Percentiles rank a stretch among this genome's conserved stretches.
These are phyloP conservation scores for Plasmodium gaboni DNA, from an alignment of 169 alveolate genomes.

Conservation along the genomic window DNA sequence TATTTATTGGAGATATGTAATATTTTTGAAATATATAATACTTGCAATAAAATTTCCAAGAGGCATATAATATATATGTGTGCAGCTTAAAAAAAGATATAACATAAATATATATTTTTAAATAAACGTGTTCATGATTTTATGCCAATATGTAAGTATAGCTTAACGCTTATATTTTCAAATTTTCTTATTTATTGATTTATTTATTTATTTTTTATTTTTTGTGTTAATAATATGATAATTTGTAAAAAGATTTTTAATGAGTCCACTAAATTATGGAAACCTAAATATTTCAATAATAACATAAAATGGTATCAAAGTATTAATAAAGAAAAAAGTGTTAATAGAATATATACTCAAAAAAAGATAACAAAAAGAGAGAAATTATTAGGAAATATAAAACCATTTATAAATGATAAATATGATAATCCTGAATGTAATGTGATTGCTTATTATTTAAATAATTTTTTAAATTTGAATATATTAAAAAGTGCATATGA, in stretches of 20 bases:
- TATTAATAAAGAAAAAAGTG: conserved; percentile 24
- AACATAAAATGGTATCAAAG: neutral
- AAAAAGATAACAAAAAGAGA: conserved; percentile 68
- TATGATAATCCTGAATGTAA: conserved; percentile 52
- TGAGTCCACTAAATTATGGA: neutral
- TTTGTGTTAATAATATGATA: neutral
- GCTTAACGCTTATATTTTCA: too few species aligned
- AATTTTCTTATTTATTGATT: too few species aligned
- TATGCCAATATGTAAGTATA: too few species aligned
- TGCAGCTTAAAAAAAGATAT: too few species aligned
- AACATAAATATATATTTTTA: too few species aligned
- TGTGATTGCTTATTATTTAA: conserved; percentile 75
- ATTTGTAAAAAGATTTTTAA: conserved; percentile 1
- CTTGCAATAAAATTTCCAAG: too few species aligned
- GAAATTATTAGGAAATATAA: conserved; percentile 38
- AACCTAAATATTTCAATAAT: neutral
- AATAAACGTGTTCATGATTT: too few species aligned
- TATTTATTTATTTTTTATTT: too few species aligned
- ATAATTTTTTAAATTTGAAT: conserved; percentile 22
- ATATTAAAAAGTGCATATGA: conserved; percentile 50
- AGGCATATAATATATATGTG: too few species aligned
- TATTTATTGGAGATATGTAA: too few species aligned
- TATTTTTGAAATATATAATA: too few species aligned
- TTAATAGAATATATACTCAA: conserved; percentile 61
- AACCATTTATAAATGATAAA: conserved; percentile 58